Percentiles rank a stretch among this genome's conserved stretches.
Conservation (phyloP, 371 early-diverging fungal species). For the Mortierella sp. region DNA sequence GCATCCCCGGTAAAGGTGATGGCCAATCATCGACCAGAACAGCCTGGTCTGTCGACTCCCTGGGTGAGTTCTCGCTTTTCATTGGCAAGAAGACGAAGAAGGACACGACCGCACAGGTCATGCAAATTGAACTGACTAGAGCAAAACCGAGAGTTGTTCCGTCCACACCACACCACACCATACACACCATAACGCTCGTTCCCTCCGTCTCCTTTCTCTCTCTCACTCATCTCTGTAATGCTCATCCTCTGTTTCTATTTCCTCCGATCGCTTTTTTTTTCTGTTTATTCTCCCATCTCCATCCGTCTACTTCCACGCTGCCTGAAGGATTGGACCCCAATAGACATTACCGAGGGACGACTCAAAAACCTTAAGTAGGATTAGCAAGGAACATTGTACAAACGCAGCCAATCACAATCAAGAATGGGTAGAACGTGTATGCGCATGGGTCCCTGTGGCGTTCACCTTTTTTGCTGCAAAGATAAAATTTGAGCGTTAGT, state of each 20-base stretch:
- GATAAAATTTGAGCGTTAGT: neutral
- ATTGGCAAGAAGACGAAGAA: no score
- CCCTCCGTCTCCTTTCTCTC: neutral
- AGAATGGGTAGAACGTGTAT: neutral
- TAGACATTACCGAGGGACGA: no score
- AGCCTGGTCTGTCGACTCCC: neutral
- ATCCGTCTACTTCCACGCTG: no score
- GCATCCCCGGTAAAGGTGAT: neutral
- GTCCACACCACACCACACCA: neutral
- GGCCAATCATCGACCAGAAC: neutral
- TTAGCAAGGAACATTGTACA: neutral
- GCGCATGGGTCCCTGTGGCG: neutral
- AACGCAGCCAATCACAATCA: neutral
- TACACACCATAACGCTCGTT: neutral
- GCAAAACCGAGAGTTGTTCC: neutral
- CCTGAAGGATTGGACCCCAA: no score
- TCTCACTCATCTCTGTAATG: neutral
- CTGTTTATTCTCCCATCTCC: neutral
- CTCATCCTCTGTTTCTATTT: neutral
- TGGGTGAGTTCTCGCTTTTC: neutral
- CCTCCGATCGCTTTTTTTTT: neutral
- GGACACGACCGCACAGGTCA: no score
- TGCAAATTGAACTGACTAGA: neutral
- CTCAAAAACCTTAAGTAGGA: neutral
- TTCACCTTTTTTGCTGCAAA: neutral